Conservation (phyloP, 495 filamentous ascomycete genomes). For the Penicillium desertorum region DNA sequence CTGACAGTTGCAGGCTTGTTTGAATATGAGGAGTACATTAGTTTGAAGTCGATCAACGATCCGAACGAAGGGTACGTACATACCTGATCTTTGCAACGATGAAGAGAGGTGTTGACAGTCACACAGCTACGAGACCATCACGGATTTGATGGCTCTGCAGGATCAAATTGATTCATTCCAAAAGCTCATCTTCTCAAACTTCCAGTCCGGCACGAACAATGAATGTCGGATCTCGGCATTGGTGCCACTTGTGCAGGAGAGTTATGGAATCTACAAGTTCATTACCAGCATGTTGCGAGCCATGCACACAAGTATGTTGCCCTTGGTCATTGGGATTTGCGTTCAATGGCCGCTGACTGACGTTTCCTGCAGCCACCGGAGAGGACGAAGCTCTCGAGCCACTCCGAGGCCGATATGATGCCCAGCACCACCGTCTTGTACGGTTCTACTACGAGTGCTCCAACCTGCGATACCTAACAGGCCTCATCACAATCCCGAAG, state of each 20-base stretch:
- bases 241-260: constrained; percentile 92
- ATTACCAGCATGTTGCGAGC: constrained; percentile 92
- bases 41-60: constrained; percentile 95
- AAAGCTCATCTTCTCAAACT: constrained; percentile 96
- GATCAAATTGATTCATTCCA: constrained; percentile 98
- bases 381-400: constrained; percentile 95
- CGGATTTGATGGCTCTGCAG: constrained; percentile 92
- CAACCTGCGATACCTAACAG: constrained; percentile 92
- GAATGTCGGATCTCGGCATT: constrained; percentile 94
- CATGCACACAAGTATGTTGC: constrained; percentile 84
- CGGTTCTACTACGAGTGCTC: constrained; percentile 99
- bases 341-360: constrained; percentile 13
- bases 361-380: constrained; percentile 65
- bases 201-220: constrained; percentile 85
- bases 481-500: constrained; percentile 93
- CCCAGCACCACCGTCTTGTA: constrained; percentile 91
- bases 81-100: neutral
- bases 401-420: constrained; percentile 82
- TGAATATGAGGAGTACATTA: constrained; percentile 99
- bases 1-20: constrained; percentile 62
- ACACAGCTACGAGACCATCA: constrained; percentile 85
- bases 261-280: constrained; percentile 97
- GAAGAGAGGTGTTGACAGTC: constrained; percentile 18
- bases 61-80: constrained; percentile 79
- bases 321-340: neutral